phyloP scores from a whole-genome alignment of 495 filamentous ascomycete genomes.

The Penicillium coprophilum region DNA sequence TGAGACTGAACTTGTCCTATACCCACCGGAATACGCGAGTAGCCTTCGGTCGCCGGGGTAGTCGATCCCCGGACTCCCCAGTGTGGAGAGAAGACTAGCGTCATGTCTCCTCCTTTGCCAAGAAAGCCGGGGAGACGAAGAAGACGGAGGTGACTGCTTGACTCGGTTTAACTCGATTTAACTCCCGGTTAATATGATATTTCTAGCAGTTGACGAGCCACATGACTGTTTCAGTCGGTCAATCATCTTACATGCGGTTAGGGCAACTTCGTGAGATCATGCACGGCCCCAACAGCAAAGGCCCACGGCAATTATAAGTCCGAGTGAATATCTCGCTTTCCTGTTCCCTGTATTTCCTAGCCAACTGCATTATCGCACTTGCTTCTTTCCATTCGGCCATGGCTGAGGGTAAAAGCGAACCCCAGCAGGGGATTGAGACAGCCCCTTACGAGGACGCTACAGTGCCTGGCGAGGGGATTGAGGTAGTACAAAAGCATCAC shows the following conservation, averaged over 20 bases:
- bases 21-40: conserved; percentile 1
- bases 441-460: background rate
- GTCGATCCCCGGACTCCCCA: conserved; percentile 23
- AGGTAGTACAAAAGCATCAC: background rate
- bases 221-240: background rate
- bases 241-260: background rate
- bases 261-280: background rate
- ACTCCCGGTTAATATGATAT: conserved; percentile 6
- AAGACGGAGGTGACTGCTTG: conserved; percentile 2
- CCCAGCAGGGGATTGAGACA: conserved; percentile 14
- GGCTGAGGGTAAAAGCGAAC: background rate
- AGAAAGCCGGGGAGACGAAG: conserved; percentile 13
- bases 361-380: background rate
- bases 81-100: conserved; percentile 8
- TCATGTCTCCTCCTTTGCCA: conserved; percentile 13
- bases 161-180: conserved; percentile 3
- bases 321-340: background rate
- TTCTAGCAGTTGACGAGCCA: background rate
- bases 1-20: background rate
- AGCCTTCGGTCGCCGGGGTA: conserved; percentile 15
- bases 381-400: background rate
- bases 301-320: conserved; percentile 4
- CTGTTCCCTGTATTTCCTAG: background rate
- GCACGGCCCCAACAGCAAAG: background rate
- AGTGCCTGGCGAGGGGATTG: conserved; percentile 2